Conservation (phyloP, 345 rosid species). For the Citrus hindsii region DNA sequence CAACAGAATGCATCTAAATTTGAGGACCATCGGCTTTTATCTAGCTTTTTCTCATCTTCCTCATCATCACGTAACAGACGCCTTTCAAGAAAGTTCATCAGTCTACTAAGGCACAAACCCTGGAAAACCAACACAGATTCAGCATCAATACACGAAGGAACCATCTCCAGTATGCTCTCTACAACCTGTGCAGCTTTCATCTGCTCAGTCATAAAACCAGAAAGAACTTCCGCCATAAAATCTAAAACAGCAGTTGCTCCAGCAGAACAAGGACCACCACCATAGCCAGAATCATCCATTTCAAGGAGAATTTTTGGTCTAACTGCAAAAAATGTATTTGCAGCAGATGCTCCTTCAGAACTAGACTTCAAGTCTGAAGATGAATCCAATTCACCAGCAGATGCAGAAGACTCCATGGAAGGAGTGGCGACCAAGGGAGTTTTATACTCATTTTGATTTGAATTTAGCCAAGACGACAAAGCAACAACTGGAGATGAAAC, state of each 20-base stretch:
- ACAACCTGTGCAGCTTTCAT: conserved; percentile 74
- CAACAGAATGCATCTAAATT: conserved; percentile 93
- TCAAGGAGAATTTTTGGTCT: conserved; percentile 74
- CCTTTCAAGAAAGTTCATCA: conserved; percentile 97
- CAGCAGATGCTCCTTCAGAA: conserved; percentile 54
- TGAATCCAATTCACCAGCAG: conserved; percentile 65
- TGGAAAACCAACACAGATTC: conserved; percentile 88
- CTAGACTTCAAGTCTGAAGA: conserved; percentile 62
- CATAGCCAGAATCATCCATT: conserved; percentile 91
- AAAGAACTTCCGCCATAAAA: conserved; percentile 95
- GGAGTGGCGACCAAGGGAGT: conserved; percentile 43
- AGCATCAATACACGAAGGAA: conserved; percentile 84
- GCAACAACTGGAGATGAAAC: conserved; percentile 75
- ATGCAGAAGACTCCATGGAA: conserved; percentile 63
- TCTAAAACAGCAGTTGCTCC: conserved; percentile 96
- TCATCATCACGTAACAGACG: conserved; percentile 98
- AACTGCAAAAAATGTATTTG: conserved; percentile 52
- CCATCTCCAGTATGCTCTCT: conserved; percentile 85
- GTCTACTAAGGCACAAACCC: conserved; percentile 87
- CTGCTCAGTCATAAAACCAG: conserved; percentile 91
- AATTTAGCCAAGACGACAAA: conserved; percentile 80
- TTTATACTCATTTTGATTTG: conserved; percentile 53
- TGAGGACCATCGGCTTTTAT: conserved; percentile 86
- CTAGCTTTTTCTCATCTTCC: conserved; percentile 91
- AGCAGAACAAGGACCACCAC: conserved; percentile 99